phyloP scores from a whole-genome alignment of 139 green algal species.

The Parachlorella kessleri region DNA sequence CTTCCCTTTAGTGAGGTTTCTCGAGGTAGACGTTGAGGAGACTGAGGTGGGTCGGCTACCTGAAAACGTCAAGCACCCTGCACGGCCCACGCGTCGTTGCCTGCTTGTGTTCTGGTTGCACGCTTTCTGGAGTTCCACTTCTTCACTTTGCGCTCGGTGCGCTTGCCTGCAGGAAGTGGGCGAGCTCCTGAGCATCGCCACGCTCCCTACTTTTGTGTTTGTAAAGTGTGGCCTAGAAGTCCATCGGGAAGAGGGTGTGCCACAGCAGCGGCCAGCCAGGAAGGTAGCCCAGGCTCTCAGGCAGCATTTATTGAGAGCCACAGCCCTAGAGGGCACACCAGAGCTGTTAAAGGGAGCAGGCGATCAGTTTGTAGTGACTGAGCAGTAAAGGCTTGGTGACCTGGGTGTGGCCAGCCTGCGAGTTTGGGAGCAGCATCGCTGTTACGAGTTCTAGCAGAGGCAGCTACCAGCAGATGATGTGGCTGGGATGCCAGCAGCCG shows the following conservation, averaged over 20 bases:
- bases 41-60: conserved; percentile 16
- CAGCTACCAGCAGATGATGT: not conserved
- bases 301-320: conserved; percentile 16
- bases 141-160: not conserved
- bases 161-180: conserved; percentile 22
- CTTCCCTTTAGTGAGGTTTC: conserved; percentile 15
- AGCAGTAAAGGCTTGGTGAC: too few species aligned
- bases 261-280: conserved; percentile 40
- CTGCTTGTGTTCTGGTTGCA: too few species aligned
- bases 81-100: too few species aligned
- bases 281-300: conserved; percentile 25
- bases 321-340: too few species aligned
- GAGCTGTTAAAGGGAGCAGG: too few species aligned
- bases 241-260: conserved; percentile 23
- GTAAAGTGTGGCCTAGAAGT: conserved; percentile 2
- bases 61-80: too few species aligned
- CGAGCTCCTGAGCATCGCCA: conserved; percentile 13
- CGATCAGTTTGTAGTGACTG: too few species aligned
- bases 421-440: too few species aligned
- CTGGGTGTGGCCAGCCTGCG: too few species aligned
- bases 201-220: conserved; percentile 36
- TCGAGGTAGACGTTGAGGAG: conserved; percentile 17
- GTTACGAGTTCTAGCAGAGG: too few species aligned
- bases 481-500: too few species aligned
- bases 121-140: not conserved